These are phyloP conservation scores for Nemania sp. DNA, from an alignment of 2,329 filamentous ascomycete species.

Conservation along the genomic window DNA sequence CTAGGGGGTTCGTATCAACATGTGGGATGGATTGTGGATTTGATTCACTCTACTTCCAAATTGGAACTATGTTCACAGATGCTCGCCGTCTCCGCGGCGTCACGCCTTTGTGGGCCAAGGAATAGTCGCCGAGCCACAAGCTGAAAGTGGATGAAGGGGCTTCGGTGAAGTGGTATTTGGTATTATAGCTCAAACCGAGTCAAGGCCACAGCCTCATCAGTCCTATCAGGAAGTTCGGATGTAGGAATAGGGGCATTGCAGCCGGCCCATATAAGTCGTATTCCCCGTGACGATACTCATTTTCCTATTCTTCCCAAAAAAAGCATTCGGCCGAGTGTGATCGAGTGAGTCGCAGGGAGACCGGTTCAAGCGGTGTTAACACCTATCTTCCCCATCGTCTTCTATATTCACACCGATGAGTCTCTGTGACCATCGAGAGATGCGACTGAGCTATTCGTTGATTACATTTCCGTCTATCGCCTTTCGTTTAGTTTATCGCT, in stretches of 20 bases:
- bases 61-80: conserved; percentile 2
- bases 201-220: conserved; percentile 8
- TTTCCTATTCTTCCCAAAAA: background rate
- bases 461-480: background rate
- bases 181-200: background rate
- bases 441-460: background rate
- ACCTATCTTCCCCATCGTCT: background rate
- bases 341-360: background rate
- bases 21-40: background rate
- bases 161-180: conserved; percentile 8
- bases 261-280: background rate
- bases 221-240: background rate
- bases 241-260: background rate
- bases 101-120: background rate
- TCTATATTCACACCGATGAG: background rate
- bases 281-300: background rate
- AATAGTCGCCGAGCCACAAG: background rate
- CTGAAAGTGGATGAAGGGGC: background rate
- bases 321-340: background rate
- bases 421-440: background rate
- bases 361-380: background rate
- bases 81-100: background rate
- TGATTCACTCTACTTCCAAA: background rate
- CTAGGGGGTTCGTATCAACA: background rate
- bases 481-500: background rate